Evolutionary conservation across 768 basidiomycete species (phyloP).

Genomic region (Boletales sp.): DNA sequence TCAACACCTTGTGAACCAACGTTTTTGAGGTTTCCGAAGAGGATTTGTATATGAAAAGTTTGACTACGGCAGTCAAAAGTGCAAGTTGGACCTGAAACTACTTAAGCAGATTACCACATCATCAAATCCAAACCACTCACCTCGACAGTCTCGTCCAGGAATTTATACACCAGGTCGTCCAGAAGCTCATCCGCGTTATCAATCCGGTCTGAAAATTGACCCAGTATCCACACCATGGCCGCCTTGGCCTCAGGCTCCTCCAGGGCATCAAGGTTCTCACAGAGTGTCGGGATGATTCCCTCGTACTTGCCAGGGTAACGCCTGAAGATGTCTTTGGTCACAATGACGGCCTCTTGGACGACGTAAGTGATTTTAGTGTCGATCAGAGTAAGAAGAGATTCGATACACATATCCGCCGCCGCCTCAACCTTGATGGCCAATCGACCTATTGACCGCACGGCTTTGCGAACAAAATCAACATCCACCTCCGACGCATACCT

Average conservation of each 20-base stretch:
- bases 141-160: conserved; percentile 92
- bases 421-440: conserved; percentile 95
- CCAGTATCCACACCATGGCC: conserved; percentile 97
- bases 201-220: conserved; percentile 93
- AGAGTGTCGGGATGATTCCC: conserved; percentile 89
- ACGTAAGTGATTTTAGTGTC: conserved; percentile 95
- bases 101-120: neutral
- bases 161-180: conserved; percentile 86
- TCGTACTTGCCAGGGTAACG: conserved; percentile 97
- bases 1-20: conserved; percentile 90
- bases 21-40: conserved; percentile 81
- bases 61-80: conserved; percentile 89
- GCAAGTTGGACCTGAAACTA: conserved; percentile 84
- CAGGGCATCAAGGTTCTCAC: conserved; percentile 85
- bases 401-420: conserved; percentile 87
- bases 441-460: conserved; percentile 94
- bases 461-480: conserved; percentile 96
- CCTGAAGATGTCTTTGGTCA: conserved; percentile 97
- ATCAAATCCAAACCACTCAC: conserved; percentile 38
- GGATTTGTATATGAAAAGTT: conserved; percentile 90
- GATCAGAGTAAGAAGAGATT: conserved; percentile 79
- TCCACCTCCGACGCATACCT: conserved; percentile 99
- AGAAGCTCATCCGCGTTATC: conserved; percentile 94
- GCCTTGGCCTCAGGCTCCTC: conserved; percentile 98
- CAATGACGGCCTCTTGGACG: conserved; percentile 95